These are phyloP conservation scores for Leptographium wingfieldii DNA, from an alignment of 2,329 filamentous ascomycete species.

Conservation along the genomic window DNA sequence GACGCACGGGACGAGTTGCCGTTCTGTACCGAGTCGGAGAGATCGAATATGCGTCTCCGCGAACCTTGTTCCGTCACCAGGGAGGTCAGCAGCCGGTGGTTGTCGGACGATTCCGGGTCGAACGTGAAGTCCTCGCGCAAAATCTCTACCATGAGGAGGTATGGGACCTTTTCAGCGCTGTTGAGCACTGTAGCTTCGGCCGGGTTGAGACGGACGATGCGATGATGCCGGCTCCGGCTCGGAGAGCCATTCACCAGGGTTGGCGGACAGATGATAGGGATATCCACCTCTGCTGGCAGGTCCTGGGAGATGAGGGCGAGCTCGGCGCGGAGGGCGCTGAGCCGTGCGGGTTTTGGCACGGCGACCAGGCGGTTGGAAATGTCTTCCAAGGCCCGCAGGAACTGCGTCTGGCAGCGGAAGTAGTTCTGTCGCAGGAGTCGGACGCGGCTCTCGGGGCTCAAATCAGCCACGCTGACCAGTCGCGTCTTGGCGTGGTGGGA, in stretches of 20 bases:
- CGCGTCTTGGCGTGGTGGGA: constrained; percentile 46
- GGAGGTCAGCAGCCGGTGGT: constrained; percentile 49
- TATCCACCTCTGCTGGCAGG: constrained; percentile 70
- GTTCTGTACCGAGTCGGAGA: constrained; percentile 51
- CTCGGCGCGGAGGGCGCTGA: constrained; percentile 71
- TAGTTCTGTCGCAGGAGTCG: constrained; percentile 67
- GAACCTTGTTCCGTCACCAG: constrained; percentile 45
- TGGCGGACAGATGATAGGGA: constrained; percentile 69
- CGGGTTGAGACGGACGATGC: constrained; percentile 72
- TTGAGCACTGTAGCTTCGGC: constrained; percentile 76
- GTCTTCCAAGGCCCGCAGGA: constrained; percentile 66
- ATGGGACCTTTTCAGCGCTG: constrained; percentile 77
- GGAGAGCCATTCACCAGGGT: constrained; percentile 61
- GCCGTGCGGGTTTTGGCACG: constrained; percentile 67
- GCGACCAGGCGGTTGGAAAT: constrained; percentile 76
- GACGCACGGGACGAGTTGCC: constrained; percentile 4
- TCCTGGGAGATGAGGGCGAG: constrained; percentile 71
- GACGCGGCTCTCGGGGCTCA: constrained; percentile 55
- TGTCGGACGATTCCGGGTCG: constrained; percentile 61
- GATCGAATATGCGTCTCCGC: constrained; percentile 51
- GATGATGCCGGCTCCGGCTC: constrained; percentile 64
- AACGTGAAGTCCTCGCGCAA: constrained; percentile 74
- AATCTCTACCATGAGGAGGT: constrained; percentile 74
- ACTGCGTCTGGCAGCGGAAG: constrained; percentile 69
- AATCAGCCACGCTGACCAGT: constrained; percentile 43